A percentile compares a stretch with the other conserved stretches of the same genome.
These are phyloP conservation scores for Hemileccinum impolitum DNA, from an alignment of 768 basidiomycete genomes.

Conservation along the genomic window DNA sequence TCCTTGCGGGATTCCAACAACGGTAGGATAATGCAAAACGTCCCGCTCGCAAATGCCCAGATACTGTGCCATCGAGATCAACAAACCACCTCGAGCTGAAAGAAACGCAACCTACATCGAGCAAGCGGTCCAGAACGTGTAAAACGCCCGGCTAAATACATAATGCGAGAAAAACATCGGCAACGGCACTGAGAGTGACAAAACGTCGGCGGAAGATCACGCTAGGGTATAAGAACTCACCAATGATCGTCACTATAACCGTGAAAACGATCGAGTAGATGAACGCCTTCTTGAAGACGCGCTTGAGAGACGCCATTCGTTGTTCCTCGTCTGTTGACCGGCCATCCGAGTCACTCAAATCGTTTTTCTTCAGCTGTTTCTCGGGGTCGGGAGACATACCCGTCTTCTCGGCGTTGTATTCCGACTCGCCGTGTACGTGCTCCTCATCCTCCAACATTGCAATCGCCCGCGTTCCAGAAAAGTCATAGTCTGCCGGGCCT, in stretches of 20 bases:
- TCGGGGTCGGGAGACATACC: slow-evolving; percentile 11
- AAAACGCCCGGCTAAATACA: slow-evolving; percentile 35
- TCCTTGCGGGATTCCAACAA: slow-evolving; percentile 36
- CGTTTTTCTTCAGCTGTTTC: slow-evolving; percentile 8
- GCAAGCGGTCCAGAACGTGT: slow-evolving; percentile 37
- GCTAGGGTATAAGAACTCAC: slow-evolving; percentile 11
- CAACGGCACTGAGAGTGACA: slow-evolving; percentile 28
- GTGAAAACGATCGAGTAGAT: slow-evolving; percentile 34
- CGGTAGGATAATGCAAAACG: slow-evolving; percentile 37
- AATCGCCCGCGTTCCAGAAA: slow-evolving; percentile 35
- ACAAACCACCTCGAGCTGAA: background rate
- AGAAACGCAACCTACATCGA: slow-evolving; percentile 31
- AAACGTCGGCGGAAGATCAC: background rate
- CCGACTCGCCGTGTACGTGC: background rate
- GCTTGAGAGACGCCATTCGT: slow-evolving; percentile 19
- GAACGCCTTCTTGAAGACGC: slow-evolving; percentile 32
- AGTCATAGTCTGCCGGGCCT: slow-evolving; percentile 39
- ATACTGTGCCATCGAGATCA: slow-evolving; percentile 22
- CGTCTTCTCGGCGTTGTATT: background rate
- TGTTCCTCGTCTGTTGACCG: slow-evolving; percentile 4
- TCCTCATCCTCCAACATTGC: slow-evolving; percentile 25
- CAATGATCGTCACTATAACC: slow-evolving; percentile 33
- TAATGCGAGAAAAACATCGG: slow-evolving; percentile 41
- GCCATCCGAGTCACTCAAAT: background rate
- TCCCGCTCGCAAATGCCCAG: slow-evolving; percentile 35